Evolutionary conservation across 306 rosid genomes (phyloP).

Genomic region (Dryas drummondii): DNA sequence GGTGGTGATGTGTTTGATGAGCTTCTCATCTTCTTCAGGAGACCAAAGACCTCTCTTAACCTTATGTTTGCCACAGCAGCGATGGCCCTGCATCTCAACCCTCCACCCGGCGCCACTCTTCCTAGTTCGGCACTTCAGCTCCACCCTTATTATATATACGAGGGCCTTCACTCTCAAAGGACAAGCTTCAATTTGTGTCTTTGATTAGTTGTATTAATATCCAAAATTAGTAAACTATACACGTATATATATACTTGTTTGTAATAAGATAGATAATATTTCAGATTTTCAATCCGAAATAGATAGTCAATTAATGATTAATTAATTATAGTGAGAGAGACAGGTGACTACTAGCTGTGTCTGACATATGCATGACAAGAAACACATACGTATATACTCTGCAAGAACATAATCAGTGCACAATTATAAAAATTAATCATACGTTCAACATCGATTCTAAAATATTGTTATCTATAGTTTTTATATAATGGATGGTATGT

Average conservation of each 20-base stretch:
- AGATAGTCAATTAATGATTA: neutral
- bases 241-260: neutral
- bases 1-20: slow-evolving; percentile 38
- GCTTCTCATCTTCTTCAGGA: slow-evolving; percentile 63
- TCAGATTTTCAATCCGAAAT: neutral
- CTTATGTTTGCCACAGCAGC: slow-evolving; percentile 55
- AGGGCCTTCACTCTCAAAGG: slow-evolving; percentile 17
- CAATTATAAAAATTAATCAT: too few species aligned
- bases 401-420: too few species aligned
- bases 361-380: slow-evolving; percentile 17
- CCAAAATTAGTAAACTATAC: neutral
- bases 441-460: too few species aligned
- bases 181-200: slow-evolving; percentile 10
- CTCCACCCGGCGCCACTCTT: neutral
- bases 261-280: neutral
- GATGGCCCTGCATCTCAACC: slow-evolving; percentile 28
- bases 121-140: neutral
- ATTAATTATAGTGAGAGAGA: neutral
- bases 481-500: too few species aligned
- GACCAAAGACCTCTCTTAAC: slow-evolving; percentile 61
- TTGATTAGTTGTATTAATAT: neutral
- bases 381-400: too few species aligned
- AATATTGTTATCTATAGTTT: too few species aligned
- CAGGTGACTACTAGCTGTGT: neutral
- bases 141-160: neutral